Base-by-base conservation (phyloP, 1,284 basidiomycete species). In the Gymnopus androsaceus region DNA sequence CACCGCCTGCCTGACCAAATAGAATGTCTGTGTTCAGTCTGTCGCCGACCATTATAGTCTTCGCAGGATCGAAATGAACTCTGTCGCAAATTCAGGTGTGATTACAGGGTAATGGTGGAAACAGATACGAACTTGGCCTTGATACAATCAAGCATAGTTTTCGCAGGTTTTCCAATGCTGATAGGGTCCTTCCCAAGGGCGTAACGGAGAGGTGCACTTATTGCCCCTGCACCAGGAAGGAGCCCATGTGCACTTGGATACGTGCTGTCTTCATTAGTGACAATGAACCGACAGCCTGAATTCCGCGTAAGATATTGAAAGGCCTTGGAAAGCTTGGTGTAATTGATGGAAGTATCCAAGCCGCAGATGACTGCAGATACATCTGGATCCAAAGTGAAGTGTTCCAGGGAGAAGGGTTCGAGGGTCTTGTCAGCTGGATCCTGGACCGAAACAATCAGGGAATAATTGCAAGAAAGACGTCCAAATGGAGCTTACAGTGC, bases 41-140 rank as follows among this genome's bases (percentile, higher is more conserved):
- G 72, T 99, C 96, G 37, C 96, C 96, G 40, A 98, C 82, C 91
- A 99, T 97, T 66, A 99, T 84, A 1, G 95, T 95, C 47, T 87
- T 79, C 55, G 80, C 74, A 34, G 90, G 90, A 70, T 98, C 90
- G 68, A 93, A 95, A 45, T 90, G 69, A 64, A 95, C 87, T 72
- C 92, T 21, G 31, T 19, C 7, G 15, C 17, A 58, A 41, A 42
- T 46, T 30, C 47, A n/a, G 36, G 19, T 46, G 6, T 17, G 5
- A 48, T 4, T 21, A 40, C 3, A 37, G 5, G 15, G 21, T 27
- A 5, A 38, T 8, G 5, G 44, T 27, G n/a, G 38, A 49, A 42
- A 41, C 14, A 28, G n/a, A 11, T n/a, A 75, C 84, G 65, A 62
- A 95, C 94, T 95, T 95, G n/a, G 94, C 91, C 63, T 89, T 87